phyloP scores from a whole-genome alignment of 140 eudicot species.

The Oenanthe javanica region DNA sequence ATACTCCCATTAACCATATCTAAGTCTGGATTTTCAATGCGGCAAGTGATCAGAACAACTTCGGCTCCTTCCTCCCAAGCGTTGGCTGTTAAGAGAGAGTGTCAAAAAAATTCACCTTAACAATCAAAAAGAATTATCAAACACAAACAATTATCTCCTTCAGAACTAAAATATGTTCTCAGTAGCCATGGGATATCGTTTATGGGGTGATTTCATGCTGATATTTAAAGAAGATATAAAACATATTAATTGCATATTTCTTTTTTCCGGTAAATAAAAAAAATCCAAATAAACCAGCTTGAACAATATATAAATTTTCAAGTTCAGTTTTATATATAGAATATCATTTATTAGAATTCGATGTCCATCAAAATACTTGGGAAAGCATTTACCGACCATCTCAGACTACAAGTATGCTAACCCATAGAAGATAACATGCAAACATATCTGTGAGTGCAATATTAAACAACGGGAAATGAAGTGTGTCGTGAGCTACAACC shows the following conservation, averaged over 20 bases:
- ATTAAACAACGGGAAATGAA: background rate
- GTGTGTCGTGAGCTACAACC: background rate
- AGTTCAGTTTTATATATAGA: background rate
- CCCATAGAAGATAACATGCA: background rate
- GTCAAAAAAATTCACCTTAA: background rate
- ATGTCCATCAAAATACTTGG: background rate
- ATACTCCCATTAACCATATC: constrained; percentile 59
- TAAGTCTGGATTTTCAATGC: constrained; percentile 69
- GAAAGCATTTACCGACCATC: background rate
- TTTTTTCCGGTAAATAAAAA: background rate
- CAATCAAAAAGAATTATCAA: background rate
- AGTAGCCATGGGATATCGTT: no score
- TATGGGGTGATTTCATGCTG: background rate
- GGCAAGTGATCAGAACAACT: constrained; percentile 81
- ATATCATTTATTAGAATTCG: background rate
- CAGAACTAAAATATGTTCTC: no score
- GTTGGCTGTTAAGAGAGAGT: constrained; percentile 50
- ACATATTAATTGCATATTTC: background rate
- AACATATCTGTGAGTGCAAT: background rate
- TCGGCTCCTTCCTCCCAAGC: constrained; percentile 99
- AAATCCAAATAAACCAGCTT: background rate
- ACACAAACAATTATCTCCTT: no score
- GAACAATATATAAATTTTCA: background rate
- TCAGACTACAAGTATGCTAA: background rate
- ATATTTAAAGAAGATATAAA: background rate